phyloP scores from a whole-genome alignment of 495 filamentous ascomycete species.

The Geoglossum glabrum region DNA sequence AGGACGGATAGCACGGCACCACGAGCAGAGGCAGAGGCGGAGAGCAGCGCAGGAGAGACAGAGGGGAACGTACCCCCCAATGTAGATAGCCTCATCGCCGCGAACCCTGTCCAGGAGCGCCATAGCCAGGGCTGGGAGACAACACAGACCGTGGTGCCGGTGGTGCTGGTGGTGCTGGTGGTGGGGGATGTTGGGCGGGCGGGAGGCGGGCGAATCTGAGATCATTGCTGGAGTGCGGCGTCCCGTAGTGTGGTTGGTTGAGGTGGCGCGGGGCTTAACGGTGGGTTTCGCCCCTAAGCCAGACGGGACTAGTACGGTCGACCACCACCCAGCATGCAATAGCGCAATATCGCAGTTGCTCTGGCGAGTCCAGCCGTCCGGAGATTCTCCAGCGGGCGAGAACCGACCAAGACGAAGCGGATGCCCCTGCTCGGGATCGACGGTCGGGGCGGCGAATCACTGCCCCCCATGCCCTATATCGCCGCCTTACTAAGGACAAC shows the following conservation, averaged over 20 bases:
- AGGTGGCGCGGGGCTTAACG: background rate
- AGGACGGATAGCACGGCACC: background rate
- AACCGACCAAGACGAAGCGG: too few relatives aligned
- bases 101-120: constrained; percentile 30
- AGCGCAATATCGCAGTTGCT: too few relatives aligned
- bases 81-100: constrained; percentile 55
- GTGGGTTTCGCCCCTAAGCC: background rate
- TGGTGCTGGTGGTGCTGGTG: too few relatives aligned
- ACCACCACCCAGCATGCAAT: too few relatives aligned
- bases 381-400: too few relatives aligned
- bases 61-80: constrained; percentile 46
- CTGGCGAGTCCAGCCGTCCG: too few relatives aligned
- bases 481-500: background rate
- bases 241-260: background rate
- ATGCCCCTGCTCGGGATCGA: background rate
- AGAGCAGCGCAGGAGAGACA: background rate
- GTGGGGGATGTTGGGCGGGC: background rate
- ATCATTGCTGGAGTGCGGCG: background rate
- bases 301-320: too few relatives aligned
- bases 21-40: background rate
- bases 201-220: background rate
- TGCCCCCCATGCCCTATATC: background rate
- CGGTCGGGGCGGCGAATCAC: background rate
- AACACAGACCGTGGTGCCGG: too few relatives aligned
- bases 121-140: constrained; percentile 10